Conservation (phyloP, 768 basidiomycete genomes). For the Trametes meyenii region DNA sequence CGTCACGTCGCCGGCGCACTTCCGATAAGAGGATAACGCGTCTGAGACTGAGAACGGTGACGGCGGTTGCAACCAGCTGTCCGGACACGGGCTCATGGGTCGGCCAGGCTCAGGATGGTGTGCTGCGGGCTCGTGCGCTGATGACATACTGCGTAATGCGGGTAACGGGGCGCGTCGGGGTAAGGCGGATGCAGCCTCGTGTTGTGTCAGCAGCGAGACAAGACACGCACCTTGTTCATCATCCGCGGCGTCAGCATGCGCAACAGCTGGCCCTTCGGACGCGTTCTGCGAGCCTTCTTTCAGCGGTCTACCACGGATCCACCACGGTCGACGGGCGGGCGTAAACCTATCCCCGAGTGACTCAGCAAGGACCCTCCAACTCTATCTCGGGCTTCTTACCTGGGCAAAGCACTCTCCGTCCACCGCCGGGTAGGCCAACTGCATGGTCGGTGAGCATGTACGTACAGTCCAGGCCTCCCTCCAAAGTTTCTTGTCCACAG, state of each 20-base stretch:
- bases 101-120: background rate
- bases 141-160: background rate
- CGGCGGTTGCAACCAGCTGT: too few species aligned
- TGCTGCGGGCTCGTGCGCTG: background rate
- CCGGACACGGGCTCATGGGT: background rate
- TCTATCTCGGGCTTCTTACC: background rate
- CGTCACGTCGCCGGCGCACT: background rate
- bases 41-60: background rate
- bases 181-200: background rate
- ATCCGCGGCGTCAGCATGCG: conserved; percentile 5
- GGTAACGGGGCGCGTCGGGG: background rate
- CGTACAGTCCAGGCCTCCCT: background rate
- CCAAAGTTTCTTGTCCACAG: background rate
- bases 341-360: conserved; percentile 3
- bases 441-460: background rate
- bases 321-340: background rate
- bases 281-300: background rate
- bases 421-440: background rate
- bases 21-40: background rate
- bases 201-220: conserved; percentile 3
- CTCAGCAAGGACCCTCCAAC: conserved; percentile 1
- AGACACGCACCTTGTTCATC: conserved; percentile 5
- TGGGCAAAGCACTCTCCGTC: background rate
- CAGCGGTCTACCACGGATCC: background rate
- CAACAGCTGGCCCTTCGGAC: background rate